phyloP scores from a whole-genome alignment of 1,284 basidiomycete species.

The Singerocomus rubriflavus region DNA sequence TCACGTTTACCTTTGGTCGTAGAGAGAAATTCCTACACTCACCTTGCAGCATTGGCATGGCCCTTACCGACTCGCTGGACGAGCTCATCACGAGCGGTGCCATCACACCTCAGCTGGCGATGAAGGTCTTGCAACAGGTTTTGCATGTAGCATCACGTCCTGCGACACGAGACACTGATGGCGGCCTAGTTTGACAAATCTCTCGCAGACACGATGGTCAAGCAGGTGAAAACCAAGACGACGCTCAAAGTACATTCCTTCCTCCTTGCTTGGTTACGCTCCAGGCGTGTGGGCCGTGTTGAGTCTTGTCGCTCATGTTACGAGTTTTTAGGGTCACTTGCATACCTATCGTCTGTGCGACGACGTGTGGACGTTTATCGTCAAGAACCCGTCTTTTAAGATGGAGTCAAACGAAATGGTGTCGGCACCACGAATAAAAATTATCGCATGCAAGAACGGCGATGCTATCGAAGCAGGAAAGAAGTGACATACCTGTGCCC shows the following conservation, averaged over 20 bases:
- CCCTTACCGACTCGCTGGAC: constrained; percentile 97
- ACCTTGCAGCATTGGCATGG: constrained; percentile 83
- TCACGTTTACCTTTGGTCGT: constrained; percentile 7
- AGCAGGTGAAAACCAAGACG: constrained; percentile 90
- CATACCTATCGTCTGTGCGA: constrained; percentile 93
- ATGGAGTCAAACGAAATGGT: constrained; percentile 89
- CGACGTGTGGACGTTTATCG: constrained; percentile 97
- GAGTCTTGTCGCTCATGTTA: constrained; percentile 2
- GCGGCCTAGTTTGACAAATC: constrained; percentile 86
- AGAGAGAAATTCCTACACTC: neutral
- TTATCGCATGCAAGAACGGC: constrained; percentile 93
- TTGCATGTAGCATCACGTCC: constrained; percentile 3
- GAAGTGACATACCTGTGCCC: constrained; percentile 27
- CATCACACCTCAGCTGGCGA: constrained; percentile 95
- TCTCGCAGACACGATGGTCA: constrained; percentile 85
- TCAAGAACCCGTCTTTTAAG: constrained; percentile 89
- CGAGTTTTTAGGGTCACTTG: constrained; percentile 67
- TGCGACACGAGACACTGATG: constrained; percentile 4
- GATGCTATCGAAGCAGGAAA: constrained; percentile 78
- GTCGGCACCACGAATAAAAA: constrained; percentile 80
- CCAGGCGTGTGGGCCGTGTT: neutral
- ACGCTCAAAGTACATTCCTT: constrained; percentile 69
- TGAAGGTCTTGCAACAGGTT: constrained; percentile 96
- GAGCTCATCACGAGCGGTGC: constrained; percentile 97
- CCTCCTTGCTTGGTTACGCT: neutral